Conservation (phyloP, 2,329 filamentous ascomycete genomes). For the Arthrobotrys sinensis region DNA sequence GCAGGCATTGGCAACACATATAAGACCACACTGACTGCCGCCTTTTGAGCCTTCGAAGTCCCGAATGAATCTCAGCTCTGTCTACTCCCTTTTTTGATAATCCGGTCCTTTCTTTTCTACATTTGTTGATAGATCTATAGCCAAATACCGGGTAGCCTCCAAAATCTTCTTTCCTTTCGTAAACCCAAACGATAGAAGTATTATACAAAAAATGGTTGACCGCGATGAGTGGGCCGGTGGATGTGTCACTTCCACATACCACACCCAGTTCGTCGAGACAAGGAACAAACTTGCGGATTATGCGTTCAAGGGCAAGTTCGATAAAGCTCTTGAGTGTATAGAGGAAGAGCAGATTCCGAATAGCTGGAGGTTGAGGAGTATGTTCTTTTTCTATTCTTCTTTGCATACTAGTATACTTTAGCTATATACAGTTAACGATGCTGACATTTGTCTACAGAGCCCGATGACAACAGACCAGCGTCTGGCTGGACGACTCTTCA, state of each 20-base stretch:
- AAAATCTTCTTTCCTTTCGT: background rate
- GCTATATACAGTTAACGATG: background rate
- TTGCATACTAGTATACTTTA: no score
- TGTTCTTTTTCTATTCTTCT: background rate
- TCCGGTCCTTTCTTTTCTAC: background rate
- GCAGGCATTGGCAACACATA: conserved; percentile 34
- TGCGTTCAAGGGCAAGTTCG: conserved; percentile 42
- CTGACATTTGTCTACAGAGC: background rate
- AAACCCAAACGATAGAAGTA: background rate
- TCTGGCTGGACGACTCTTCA: conserved; percentile 54
- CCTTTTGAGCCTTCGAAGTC: no score
- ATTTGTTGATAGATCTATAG: background rate
- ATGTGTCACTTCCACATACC: conserved; percentile 27
- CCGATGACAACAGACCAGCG: conserved; percentile 23
- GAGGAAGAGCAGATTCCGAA: conserved; percentile 26
- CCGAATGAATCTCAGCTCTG: no score
- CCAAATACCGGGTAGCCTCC: background rate
- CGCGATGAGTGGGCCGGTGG: conserved; percentile 40
- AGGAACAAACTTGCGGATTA: conserved; percentile 40
- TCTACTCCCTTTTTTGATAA: background rate
- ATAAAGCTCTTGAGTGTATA: conserved; percentile 43
- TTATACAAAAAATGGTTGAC: conserved; percentile 10
- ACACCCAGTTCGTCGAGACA: background rate
- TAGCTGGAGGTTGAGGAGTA: conserved; percentile 50
- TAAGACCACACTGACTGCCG: background rate